phyloP scores from a whole-genome alignment of 164 flowering plant species.

The Magnolia kwangsiensis region DNA sequence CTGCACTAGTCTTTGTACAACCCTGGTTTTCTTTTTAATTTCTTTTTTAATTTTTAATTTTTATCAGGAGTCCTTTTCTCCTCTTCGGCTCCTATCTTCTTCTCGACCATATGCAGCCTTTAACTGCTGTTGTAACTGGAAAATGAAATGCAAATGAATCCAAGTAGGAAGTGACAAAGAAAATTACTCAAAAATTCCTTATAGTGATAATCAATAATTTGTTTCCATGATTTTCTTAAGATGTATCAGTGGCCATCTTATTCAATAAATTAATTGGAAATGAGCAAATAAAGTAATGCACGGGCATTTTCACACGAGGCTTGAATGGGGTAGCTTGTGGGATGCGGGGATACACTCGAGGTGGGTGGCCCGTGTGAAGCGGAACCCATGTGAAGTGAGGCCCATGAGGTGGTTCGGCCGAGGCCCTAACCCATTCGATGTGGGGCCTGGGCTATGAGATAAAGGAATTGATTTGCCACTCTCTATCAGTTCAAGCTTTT shows the following conservation, averaged over 20 bases:
- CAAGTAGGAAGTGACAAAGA: neutral
- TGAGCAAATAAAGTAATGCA: neutral
- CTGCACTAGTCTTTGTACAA: constrained; percentile 9
- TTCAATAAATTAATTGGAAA: neutral
- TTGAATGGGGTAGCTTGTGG: too few relatives aligned
- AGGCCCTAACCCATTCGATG: too few relatives aligned
- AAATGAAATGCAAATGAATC: constrained; percentile 5
- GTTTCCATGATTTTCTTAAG: too few relatives aligned
- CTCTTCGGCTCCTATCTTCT: constrained; percentile 17
- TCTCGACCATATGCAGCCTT: constrained; percentile 30
- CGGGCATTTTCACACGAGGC: too few relatives aligned
- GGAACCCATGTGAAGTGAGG: too few relatives aligned
- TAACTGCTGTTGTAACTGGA: constrained; percentile 70
- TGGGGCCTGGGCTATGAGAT: too few relatives aligned
- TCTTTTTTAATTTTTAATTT: constrained; percentile 1
- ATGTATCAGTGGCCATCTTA: neutral
- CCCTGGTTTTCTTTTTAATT: neutral
- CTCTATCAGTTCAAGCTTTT: too few relatives aligned
- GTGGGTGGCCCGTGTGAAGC: too few relatives aligned
- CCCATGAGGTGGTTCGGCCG: too few relatives aligned
- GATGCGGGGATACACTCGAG: too few relatives aligned
- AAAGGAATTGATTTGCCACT: too few relatives aligned
- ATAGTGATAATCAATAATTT: neutral
- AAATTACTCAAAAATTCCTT: neutral
- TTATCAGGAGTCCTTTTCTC: neutral